Percentiles rank a stretch among this genome's conserved stretches.
Conservation (phyloP, 768 basidiomycete species). For the Naematelia aurantialba region DNA sequence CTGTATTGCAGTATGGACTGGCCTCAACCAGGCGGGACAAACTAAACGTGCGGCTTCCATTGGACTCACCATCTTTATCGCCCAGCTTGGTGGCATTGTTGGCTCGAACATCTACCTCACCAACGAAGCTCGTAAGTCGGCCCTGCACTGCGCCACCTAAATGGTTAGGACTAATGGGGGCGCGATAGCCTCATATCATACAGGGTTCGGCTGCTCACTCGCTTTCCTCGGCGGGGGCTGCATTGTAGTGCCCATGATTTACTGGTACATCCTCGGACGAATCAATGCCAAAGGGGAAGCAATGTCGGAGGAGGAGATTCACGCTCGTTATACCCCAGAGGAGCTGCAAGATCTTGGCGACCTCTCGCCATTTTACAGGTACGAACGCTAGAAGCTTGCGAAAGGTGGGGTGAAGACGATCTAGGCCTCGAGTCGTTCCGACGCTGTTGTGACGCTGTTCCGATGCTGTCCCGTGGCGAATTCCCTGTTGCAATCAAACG, state of each 20-base stretch:
- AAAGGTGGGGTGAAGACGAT: background rate
- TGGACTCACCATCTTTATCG: conserved; percentile 19
- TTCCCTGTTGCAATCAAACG: too few relatives aligned
- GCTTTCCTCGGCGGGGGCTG: conserved; percentile 25
- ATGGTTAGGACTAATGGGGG: background rate
- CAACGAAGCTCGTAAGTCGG: conserved; percentile 31
- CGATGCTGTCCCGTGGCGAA: too few relatives aligned
- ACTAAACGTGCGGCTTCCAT: conserved; percentile 29
- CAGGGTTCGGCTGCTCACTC: conserved; percentile 38
- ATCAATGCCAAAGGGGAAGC: conserved; percentile 31
- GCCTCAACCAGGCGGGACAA: conserved; percentile 30
- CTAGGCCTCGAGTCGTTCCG: too few relatives aligned
- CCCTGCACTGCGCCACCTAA: background rate
- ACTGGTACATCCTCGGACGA: conserved; percentile 23
- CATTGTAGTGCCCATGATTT: conserved; percentile 25
- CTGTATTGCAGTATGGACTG: conserved; percentile 31
- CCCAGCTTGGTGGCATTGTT: conserved; percentile 24
- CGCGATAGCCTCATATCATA: conserved; percentile 26
- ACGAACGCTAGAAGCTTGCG: conserved; percentile 40
- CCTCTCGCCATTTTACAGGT: conserved; percentile 35
- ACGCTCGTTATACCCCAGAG: conserved; percentile 27
- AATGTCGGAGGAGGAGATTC: conserved; percentile 33
- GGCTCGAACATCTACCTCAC: conserved; percentile 38
- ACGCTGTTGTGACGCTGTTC: too few relatives aligned
- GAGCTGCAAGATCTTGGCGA: conserved; percentile 39